Evolutionary conservation across 495 filamentous ascomycete genomes (phyloP).

Genomic region (Aspergillus heteromorphus): DNA sequence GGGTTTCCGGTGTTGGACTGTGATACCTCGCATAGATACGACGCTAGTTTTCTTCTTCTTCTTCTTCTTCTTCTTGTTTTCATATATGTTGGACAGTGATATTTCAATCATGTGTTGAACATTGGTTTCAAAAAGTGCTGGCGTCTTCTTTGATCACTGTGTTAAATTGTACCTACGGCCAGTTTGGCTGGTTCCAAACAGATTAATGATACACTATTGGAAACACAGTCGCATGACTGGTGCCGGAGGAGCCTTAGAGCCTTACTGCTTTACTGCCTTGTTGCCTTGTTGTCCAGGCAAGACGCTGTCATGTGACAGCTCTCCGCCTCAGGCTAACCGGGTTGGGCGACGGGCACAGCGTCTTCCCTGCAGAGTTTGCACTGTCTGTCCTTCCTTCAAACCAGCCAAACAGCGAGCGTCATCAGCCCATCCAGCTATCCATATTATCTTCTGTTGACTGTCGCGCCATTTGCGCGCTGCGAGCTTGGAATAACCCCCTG

Average conservation of each 20-base stretch:
- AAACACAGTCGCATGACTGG: not conserved
- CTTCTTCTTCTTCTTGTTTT: not conserved
- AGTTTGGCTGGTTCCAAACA: not conserved
- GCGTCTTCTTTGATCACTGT: not conserved
- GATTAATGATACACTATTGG: not conserved
- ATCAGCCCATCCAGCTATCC: conserved; percentile 18
- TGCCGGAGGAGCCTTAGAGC: not conserved
- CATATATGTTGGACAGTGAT: not conserved
- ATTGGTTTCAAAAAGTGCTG: not conserved
- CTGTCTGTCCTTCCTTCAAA: conserved; percentile 46
- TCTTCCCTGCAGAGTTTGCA: conserved; percentile 36
- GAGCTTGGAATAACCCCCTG: not conserved
- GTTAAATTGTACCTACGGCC: not conserved
- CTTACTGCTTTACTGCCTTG: too few relatives aligned
- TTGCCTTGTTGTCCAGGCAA: not conserved
- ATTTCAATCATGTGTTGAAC: not conserved
- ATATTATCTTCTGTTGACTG: conserved; percentile 9
- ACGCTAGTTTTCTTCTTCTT: too few relatives aligned
- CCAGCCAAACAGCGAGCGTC: conserved; percentile 42
- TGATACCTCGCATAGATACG: not conserved
- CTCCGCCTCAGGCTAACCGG: not conserved
- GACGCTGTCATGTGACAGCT: not conserved
- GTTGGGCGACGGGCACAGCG: not conserved
- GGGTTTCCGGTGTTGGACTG: not conserved
- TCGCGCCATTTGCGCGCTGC: conserved; percentile 10